Evolutionary conservation across 1,139 yeast genomes (phyloP).

Genomic region (Geotrichum reessii): DNA sequence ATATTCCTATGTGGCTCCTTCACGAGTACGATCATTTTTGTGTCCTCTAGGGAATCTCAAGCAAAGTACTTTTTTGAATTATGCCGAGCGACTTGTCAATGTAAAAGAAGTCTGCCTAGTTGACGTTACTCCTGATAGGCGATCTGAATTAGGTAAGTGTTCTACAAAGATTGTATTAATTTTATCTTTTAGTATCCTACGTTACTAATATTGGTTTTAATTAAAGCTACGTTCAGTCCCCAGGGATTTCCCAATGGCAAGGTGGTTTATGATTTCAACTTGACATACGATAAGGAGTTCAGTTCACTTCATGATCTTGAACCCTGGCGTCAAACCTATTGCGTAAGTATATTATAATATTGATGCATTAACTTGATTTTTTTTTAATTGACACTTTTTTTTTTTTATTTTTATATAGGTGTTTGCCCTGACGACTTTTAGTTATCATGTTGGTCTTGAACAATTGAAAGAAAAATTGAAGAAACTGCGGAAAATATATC

Average conservation of each 20-base stretch:
- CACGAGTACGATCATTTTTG: constrained; percentile 60
- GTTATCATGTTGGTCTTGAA: constrained; percentile 33
- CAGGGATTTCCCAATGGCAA: constrained; percentile 78
- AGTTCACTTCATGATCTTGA: constrained; percentile 79
- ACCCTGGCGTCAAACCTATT: constrained; percentile 61
- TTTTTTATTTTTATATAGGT: constrained; percentile 37
- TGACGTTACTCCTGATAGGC: constrained; percentile 63
- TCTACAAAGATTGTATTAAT: neutral
- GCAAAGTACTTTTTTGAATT: constrained; percentile 44
- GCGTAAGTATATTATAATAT: constrained; percentile 13
- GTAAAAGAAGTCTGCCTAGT: constrained; percentile 62
- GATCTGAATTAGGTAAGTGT: constrained; percentile 39
- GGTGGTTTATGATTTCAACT: constrained; percentile 51
- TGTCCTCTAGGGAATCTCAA: constrained; percentile 64
- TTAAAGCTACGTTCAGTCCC: constrained; percentile 57
- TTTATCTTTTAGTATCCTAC: neutral
- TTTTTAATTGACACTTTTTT: neutral
- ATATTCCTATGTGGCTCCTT: constrained; percentile 49
- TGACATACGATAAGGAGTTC: constrained; percentile 50
- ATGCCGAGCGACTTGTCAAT: constrained; percentile 44
- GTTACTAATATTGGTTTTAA: constrained; percentile 20
- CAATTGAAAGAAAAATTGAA: constrained; percentile 33
- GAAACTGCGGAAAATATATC: constrained; percentile 43
- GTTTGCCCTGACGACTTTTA: constrained; percentile 55
- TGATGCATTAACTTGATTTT: neutral